phyloP scores from a whole-genome alignment of 192 early-diverging fungal genomes.

The Mortierella claussenii region DNA sequence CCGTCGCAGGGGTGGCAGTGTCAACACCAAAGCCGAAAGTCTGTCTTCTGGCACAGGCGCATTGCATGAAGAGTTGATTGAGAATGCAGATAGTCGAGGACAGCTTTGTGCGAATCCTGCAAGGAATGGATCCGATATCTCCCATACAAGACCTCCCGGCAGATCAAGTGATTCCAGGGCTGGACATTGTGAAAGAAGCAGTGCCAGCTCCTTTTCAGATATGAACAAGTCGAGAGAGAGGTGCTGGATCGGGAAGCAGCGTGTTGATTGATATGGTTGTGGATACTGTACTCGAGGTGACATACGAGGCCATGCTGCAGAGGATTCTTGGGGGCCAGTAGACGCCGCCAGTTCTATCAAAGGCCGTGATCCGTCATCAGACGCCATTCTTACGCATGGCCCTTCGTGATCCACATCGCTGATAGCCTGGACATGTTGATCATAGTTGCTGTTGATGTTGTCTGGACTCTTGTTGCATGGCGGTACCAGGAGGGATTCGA shows the following conservation, averaged over 20 bases:
- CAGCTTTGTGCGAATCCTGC: not conserved
- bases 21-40: slow-evolving; percentile 1
- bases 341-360: not conserved
- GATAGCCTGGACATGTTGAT: too few relatives aligned
- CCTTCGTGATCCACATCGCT: too few relatives aligned
- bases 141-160: slow-evolving; percentile 27
- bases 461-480: too few relatives aligned
- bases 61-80: slow-evolving; percentile 18
- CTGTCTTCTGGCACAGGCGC: slow-evolving; percentile 3
- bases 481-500: too few relatives aligned
- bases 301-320: too few relatives aligned
- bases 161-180: slow-evolving; percentile 21
- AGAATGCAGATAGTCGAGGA: slow-evolving; percentile 7
- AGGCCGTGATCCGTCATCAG: too few relatives aligned
- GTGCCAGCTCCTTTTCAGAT: not conserved
- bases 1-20: slow-evolving; percentile 2
- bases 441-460: slow-evolving; percentile 5
- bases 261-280: not conserved
- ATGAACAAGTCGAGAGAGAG: slow-evolving; percentile 16
- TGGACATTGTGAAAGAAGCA: slow-evolving; percentile 10
- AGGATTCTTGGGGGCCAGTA: too few relatives aligned
- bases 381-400: too few relatives aligned
- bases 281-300: too few relatives aligned
- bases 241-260: slow-evolving; percentile 1
- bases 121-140: slow-evolving; percentile 1